A percentile compares a stretch with the other conserved stretches of the same genome.
These are phyloP conservation scores for Phaffia tasmanica DNA, from an alignment of 768 basidiomycete species.

Conservation along the genomic window DNA sequence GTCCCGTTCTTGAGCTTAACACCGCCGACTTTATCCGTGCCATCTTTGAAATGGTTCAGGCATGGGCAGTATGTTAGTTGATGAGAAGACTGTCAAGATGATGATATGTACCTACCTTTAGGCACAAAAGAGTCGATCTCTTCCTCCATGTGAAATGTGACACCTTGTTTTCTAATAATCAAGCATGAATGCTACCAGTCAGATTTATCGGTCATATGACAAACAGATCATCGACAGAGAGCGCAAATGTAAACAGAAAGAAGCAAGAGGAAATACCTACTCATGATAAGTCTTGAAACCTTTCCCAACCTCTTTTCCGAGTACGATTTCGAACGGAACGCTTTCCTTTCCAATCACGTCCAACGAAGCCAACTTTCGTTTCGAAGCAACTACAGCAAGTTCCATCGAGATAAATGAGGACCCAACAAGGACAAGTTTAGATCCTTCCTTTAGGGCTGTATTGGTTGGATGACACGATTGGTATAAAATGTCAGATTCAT, in stretches of 20 bases:
- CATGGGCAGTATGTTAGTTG: not conserved
- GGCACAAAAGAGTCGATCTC: slow-evolving; percentile 53
- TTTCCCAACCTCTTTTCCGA: slow-evolving; percentile 68
- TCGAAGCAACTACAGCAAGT: slow-evolving; percentile 61
- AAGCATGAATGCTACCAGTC: not conserved
- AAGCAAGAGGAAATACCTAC: slow-evolving; percentile 41
- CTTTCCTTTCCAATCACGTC: slow-evolving; percentile 72
- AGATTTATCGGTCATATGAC: not conserved
- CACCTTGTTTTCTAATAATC: slow-evolving; percentile 40
- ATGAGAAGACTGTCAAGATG: not conserved
- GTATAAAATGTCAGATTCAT: slow-evolving; percentile 11
- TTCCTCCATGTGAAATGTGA: slow-evolving; percentile 69
- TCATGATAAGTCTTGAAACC: slow-evolving; percentile 75
- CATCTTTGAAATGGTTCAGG: slow-evolving; percentile 28
- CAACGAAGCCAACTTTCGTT: slow-evolving; percentile 48
- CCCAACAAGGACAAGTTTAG: slow-evolving; percentile 74
- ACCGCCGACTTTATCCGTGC: slow-evolving; percentile 50
- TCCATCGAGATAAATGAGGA: slow-evolving; percentile 87
- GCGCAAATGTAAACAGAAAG: not conserved
- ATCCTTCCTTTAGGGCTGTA: slow-evolving; percentile 45
- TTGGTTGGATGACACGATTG: not conserved
- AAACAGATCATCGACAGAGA: not conserved
- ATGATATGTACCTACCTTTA: not conserved
- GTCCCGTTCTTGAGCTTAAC: slow-evolving; percentile 55
- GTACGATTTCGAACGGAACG: slow-evolving; percentile 65